Percentiles rank a stretch among this genome's conserved stretches.
phyloP scores from a whole-genome alignment of 352 stramenopile species.

The Phytophthora pistaciae region DNA sequence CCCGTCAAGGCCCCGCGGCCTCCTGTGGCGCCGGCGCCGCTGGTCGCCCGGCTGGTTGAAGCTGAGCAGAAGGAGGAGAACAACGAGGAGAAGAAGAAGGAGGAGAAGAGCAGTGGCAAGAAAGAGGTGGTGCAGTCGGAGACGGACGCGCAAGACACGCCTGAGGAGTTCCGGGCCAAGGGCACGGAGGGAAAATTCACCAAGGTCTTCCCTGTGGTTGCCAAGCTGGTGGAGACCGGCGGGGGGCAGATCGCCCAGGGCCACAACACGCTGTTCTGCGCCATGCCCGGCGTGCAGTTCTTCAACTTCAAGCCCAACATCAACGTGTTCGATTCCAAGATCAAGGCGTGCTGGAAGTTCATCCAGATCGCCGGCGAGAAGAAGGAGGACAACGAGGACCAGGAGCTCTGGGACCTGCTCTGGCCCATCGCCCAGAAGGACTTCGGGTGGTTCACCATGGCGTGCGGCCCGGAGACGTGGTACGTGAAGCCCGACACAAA shows the following conservation, averaged over 20 bases:
- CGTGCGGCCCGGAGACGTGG: slow-evolving; percentile 72
- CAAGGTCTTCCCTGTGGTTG: slow-evolving; percentile 52
- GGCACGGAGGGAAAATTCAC: slow-evolving; percentile 53
- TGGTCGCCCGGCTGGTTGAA: slow-evolving; percentile 8
- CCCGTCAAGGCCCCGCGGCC: slow-evolving; percentile 12
- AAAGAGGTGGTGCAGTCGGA: slow-evolving; percentile 16
- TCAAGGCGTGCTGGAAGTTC: slow-evolving; percentile 86
- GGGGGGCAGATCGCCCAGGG: slow-evolving; percentile 77
- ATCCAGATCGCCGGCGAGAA: slow-evolving; percentile 48
- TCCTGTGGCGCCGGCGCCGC: slow-evolving; percentile 10
- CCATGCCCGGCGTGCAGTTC: slow-evolving; percentile 82
- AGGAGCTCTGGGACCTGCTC: slow-evolving; percentile 68
- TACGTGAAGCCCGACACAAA: slow-evolving; percentile 78
- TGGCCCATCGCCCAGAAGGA: slow-evolving; percentile 69
- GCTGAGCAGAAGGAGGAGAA: slow-evolving; percentile 13
- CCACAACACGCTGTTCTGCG: slow-evolving; percentile 69
- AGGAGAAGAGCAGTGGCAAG: slow-evolving; percentile 7
- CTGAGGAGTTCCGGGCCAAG: slow-evolving; percentile 38
- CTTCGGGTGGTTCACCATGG: slow-evolving; percentile 83
- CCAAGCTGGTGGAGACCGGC: slow-evolving; percentile 51
- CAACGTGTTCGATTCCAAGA: slow-evolving; percentile 83
- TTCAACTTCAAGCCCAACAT: slow-evolving; percentile 88
- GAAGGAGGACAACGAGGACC: slow-evolving; percentile 35
- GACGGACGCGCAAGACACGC: slow-evolving; percentile 13
- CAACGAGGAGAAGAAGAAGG: slow-evolving; percentile 3